These are phyloP conservation scores for Blastomyces parvus DNA, from an alignment of 2,329 filamentous ascomycete genomes.

Conservation along the genomic window DNA sequence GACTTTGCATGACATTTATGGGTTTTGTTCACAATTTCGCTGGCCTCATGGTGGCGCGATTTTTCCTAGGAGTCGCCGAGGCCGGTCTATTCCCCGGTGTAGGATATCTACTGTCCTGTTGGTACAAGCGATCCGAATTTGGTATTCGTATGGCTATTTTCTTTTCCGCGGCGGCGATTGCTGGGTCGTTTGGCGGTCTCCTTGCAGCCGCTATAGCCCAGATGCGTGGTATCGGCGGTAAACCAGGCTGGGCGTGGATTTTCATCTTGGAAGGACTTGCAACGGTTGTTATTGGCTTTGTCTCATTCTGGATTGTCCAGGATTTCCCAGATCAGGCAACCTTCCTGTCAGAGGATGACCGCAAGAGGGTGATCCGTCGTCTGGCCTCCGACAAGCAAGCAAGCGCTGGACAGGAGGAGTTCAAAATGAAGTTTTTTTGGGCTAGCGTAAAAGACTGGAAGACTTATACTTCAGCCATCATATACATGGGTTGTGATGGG, in stretches of 20 bases:
- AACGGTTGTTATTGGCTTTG: slow-evolving; percentile 30
- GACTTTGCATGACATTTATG: slow-evolving; percentile 38
- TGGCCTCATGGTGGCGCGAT: slow-evolving; percentile 41
- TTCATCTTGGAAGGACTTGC: slow-evolving; percentile 56
- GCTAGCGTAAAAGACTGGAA: slow-evolving; percentile 72
- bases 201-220: slow-evolving; percentile 75
- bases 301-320: slow-evolving; percentile 68
- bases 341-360: slow-evolving; percentile 62
- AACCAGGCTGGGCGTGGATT: slow-evolving; percentile 66
- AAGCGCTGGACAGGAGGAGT: slow-evolving; percentile 65
- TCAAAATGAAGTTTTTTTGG: slow-evolving; percentile 63
- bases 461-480: slow-evolving; percentile 62
- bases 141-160: slow-evolving; percentile 65
- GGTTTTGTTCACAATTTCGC: slow-evolving; percentile 39
- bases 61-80: slow-evolving; percentile 33
- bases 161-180: slow-evolving; percentile 67
- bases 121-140: slow-evolving; percentile 68
- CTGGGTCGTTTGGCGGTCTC: slow-evolving; percentile 73
- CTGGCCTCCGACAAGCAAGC: slow-evolving; percentile 62
- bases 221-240: slow-evolving; percentile 58
- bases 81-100: slow-evolving; percentile 24
- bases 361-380: slow-evolving; percentile 60
- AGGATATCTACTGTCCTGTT: slow-evolving; percentile 31
- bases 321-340: slow-evolving; percentile 70
- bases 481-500: slow-evolving; percentile 65